Evolutionary conservation across 108 stramenopile genomes (phyloP).

Genomic region (Nitzschia palea): DNA sequence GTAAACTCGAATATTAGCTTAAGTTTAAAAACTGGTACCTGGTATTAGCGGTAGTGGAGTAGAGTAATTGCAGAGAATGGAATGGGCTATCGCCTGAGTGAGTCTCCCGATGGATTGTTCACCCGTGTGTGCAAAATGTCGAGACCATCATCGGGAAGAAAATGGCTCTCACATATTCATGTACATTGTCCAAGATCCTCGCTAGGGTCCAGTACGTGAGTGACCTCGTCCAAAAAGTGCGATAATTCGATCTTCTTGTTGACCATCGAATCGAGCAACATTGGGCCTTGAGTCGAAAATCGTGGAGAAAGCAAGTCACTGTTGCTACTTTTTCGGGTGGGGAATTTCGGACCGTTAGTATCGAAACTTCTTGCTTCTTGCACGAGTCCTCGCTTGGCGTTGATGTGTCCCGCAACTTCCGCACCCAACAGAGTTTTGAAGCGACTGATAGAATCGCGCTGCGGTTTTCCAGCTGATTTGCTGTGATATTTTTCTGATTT

Average conservation of each 20-base stretch:
- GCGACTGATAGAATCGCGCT: neutral
- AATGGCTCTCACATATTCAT: neutral
- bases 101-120: too few species aligned
- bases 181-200: neutral
- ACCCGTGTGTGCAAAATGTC: too few species aligned
- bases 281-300: neutral
- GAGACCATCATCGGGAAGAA: neutral
- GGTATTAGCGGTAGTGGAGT: neutral
- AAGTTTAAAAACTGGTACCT: neutral
- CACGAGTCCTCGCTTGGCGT: neutral
- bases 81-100: too few species aligned
- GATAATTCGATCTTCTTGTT: neutral
- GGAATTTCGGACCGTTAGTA: neutral
- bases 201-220: neutral
- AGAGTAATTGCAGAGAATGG: neutral
- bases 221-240: slow-evolving; percentile 1
- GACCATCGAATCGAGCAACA: neutral
- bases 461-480: neutral
- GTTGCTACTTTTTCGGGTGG: neutral
- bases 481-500: neutral
- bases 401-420: neutral
- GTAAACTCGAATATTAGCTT: too few species aligned
- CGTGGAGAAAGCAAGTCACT: neutral
- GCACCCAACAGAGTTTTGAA: neutral
- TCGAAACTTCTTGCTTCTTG: neutral